These are phyloP conservation scores for Dipteronia sinensis DNA, from an alignment of 345 rosid species.

Conservation along the genomic window DNA sequence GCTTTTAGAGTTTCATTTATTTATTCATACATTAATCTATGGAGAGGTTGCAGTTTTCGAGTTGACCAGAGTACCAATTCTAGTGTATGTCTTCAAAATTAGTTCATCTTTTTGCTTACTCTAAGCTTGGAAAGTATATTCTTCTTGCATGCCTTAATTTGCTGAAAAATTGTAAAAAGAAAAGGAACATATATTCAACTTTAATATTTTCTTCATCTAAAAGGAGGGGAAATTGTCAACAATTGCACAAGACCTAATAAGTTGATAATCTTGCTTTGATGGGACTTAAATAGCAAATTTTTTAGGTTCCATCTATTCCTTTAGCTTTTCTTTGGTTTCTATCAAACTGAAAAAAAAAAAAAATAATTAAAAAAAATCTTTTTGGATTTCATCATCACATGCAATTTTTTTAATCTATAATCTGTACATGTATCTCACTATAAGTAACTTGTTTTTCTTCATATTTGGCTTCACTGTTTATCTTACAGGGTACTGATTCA, in stretches of 20 bases:
- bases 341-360: not conserved
- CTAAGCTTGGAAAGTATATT: not conserved
- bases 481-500: conserved; percentile 74
- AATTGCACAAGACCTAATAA: conserved; percentile 1
- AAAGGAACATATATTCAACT: not conserved
- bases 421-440: conserved; percentile 1
- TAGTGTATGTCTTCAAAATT: not conserved
- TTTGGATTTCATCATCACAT: not conserved
- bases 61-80: not conserved
- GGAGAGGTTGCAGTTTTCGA: not conserved
- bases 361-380: not conserved
- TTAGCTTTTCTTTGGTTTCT: conserved; percentile 8
- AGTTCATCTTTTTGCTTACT: not conserved
- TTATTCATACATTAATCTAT: too few relatives aligned
- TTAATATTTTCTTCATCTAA: not conserved
- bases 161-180: not conserved
- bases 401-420: not conserved
- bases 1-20: not conserved
- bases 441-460: not conserved
- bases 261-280: not conserved
- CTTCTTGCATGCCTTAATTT: not conserved
- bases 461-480: not conserved
- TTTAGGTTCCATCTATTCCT: not conserved
- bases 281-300: not conserved
- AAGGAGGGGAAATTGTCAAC: not conserved